Conservation (phyloP, 2,329 filamentous ascomycete species). For the Colletotrichum sp. region DNA sequence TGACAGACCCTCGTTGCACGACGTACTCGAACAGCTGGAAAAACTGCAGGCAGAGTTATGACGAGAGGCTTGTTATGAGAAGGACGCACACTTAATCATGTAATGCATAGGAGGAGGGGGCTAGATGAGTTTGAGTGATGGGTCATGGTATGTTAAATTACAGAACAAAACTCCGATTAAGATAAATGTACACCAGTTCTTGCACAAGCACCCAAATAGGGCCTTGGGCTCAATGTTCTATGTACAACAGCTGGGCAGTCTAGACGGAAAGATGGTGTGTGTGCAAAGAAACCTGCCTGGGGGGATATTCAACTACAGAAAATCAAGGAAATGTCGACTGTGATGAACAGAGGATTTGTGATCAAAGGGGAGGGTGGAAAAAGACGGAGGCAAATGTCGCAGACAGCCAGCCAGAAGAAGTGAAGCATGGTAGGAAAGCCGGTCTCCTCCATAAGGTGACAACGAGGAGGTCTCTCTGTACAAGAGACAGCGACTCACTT, state of each 20-base stretch:
- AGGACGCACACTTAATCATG: neutral
- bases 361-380: neutral
- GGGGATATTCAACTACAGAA: neutral
- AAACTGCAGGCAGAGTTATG: slow-evolving; percentile 27
- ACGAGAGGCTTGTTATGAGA: neutral
- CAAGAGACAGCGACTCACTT: slow-evolving; percentile 28
- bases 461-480: neutral
- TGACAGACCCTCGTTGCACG: slow-evolving; percentile 48
- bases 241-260: neutral
- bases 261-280: neutral
- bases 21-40: slow-evolving; percentile 38
- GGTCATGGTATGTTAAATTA: neutral
- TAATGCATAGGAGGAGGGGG: neutral
- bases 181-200: neutral
- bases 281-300: neutral
- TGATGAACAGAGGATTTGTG: neutral
- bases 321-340: neutral
- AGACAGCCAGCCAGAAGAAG: neutral
- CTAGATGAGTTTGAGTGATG: neutral
- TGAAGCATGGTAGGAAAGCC: neutral
- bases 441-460: neutral
- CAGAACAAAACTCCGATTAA: neutral
- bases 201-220: neutral
- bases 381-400: neutral
- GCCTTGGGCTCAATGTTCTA: neutral